These are phyloP conservation scores for Cordyceps militaris DNA, from an alignment of 2,329 filamentous ascomycete species.

Conservation along the genomic window DNA sequence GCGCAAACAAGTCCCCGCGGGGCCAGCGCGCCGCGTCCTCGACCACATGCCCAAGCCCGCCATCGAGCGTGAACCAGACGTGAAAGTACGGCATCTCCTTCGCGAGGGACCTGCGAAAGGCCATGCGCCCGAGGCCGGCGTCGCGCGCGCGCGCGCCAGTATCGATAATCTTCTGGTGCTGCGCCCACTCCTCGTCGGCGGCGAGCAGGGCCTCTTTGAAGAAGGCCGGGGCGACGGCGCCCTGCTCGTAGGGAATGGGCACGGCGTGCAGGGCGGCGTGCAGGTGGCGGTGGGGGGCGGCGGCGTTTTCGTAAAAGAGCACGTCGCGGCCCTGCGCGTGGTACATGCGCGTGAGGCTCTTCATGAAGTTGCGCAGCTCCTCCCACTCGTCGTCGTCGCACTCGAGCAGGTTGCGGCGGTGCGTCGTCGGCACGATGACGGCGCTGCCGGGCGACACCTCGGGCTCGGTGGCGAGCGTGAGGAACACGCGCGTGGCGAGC, in stretches of 20 bases:
- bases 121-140: constrained; percentile 61
- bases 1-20: constrained; percentile 81
- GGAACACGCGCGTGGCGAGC: constrained; percentile 75
- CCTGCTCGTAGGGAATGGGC: constrained; percentile 84
- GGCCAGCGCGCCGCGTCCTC: constrained; percentile 85
- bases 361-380: constrained; percentile 98
- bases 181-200: constrained; percentile 87
- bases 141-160: constrained; percentile 60
- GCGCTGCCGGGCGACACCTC: constrained; percentile 78
- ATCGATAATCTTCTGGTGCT: constrained; percentile 92
- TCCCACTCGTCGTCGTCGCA: constrained; percentile 99
- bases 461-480: constrained; percentile 84
- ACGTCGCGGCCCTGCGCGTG: constrained; percentile 88
- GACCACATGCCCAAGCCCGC: constrained; percentile 85
- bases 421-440: constrained; percentile 81
- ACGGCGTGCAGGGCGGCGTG: constrained; percentile 84
- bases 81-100: constrained; percentile 99
- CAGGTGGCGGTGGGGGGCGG: constrained; percentile 64
- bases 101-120: constrained; percentile 75
- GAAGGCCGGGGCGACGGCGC: constrained; percentile 85
- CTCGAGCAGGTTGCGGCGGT: constrained; percentile 85
- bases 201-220: constrained; percentile 91
- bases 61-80: constrained; percentile 89
- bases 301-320: constrained; percentile 96
- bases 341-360: constrained; percentile 87